Evolutionary conservation across 805 yeast genomes (phyloP), one percentile per base, ranked within the genome.

Genomic region (Metschnikowia proteae): DNA sequence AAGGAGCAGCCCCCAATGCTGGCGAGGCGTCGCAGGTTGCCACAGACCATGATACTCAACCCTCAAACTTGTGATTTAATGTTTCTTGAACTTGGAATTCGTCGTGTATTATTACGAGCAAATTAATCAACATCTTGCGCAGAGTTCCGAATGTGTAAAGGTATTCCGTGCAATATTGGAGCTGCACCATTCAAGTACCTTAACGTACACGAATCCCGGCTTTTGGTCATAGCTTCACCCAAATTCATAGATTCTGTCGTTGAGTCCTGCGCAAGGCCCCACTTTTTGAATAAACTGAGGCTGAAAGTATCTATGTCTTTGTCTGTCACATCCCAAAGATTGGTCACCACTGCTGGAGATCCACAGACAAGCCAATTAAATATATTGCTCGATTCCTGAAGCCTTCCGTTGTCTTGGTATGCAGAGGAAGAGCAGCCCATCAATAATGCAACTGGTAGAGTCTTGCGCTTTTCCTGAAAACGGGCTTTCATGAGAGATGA

Each of bases 301-400:
- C 88, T 84, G 57, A 91, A 89, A 57, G 75, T 76, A 65, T 94
- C 98, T 44, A 89, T 88, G 63, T 94, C 99, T 56, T 87, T 90
- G 65, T 94, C 98, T 0, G 98, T 94, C 4, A 94, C 97, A 64
- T 90, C 97, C 99, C 99, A 94, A 48, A 94, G 66, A 59, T 88
- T 89, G 0, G 88, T 97, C 33, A 94, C 68, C 1, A 89, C 76
- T 82, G 86, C 76, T 0, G 96, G 94, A 42, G 88, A 80, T 0
- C 96, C 96, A 23, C 90, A 94, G 7, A 79, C 69, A 27, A 94
- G 63, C 73, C 90, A 90, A 44, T 86, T 81, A 55, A 79, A 76
- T 0, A 89, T 78, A 3, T 92, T 86, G 1, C 97, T 96, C 53
- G 78, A 75, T 0, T 94, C 84, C 53, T 83, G 88, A 49, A 86